A percentile compares a stretch with the other conserved stretches of the same genome.
These are phyloP conservation scores for Sordariomycetes sp. DNA, from an alignment of 2,329 filamentous ascomycete genomes.

Conservation along the genomic window DNA sequence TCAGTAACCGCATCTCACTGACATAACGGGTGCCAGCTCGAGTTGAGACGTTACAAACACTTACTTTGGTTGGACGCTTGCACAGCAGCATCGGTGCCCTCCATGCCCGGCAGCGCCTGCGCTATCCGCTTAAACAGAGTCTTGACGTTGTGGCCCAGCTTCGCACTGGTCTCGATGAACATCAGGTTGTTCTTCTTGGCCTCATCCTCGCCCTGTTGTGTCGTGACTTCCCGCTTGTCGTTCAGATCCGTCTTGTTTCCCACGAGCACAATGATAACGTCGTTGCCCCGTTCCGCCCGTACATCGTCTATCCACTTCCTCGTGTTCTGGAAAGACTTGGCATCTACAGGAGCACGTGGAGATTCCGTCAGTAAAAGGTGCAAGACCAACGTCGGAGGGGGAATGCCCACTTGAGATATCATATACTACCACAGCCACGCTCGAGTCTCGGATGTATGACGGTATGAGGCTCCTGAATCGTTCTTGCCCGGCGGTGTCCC, in stretches of 20 bases:
- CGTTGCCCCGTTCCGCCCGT: conserved; percentile 87
- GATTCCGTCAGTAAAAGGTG: conserved; percentile 8
- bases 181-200: conserved; percentile 96
- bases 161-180: conserved; percentile 98
- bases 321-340: conserved; percentile 96
- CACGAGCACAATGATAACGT: conserved; percentile 96
- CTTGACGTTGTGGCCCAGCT: conserved; percentile 97
- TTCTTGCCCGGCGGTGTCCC: conserved; percentile 97
- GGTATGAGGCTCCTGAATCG: conserved; percentile 94
- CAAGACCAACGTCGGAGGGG: not conserved
- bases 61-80: conserved; percentile 65
- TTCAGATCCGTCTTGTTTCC: conserved; percentile 99
- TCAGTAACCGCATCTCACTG: conserved; percentile 12
- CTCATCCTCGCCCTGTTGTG: conserved; percentile 91
- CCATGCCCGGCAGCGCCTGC: conserved; percentile 94
- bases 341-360: conserved; percentile 34
- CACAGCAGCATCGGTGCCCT: conserved; percentile 69
- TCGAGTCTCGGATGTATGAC: conserved; percentile 96
- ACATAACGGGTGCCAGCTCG: not conserved
- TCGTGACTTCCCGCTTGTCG: conserved; percentile 96
- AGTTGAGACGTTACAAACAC: conserved; percentile 19
- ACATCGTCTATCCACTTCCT: conserved; percentile 99
- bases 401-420: conserved; percentile 69
- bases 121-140: conserved; percentile 95
- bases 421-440: conserved; percentile 96